phyloP scores from a whole-genome alignment of 768 basidiomycete species.

The Cyclocybe aegerita region DNA sequence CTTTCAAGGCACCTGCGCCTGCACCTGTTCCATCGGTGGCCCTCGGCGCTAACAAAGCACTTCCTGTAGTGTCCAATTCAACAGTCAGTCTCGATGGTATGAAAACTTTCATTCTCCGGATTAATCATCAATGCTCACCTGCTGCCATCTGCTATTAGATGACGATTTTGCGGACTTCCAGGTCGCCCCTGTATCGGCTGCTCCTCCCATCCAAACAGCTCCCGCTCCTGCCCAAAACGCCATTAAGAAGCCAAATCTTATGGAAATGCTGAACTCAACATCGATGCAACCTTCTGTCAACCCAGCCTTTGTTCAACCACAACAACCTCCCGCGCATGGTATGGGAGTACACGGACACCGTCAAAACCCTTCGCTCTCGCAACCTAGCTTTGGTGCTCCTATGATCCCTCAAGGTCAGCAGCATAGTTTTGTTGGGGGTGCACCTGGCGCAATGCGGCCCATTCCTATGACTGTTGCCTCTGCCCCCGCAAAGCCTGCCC shows the following conservation, averaged over 20 bases:
- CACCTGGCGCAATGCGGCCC: too few relatives aligned
- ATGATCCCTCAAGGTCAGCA: slow-evolving; percentile 19
- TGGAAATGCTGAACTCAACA: slow-evolving; percentile 46
- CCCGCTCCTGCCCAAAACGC: slow-evolving; percentile 21
- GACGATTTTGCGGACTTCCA: slow-evolving; percentile 91
- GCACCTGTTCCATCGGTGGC: slow-evolving; percentile 32
- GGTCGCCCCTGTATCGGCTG: slow-evolving; percentile 56
- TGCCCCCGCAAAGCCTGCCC: slow-evolving; percentile 26
- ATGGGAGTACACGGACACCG: slow-evolving; percentile 32
- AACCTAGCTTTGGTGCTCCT: slow-evolving; percentile 26
- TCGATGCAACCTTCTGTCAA: slow-evolving; percentile 28
- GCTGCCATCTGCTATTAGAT: slow-evolving; percentile 37
- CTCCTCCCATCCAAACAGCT: slow-evolving; percentile 33
- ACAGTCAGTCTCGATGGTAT: slow-evolving; percentile 41
- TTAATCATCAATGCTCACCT: neutral
- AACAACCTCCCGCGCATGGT: slow-evolving; percentile 22
- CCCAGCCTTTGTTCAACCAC: slow-evolving; percentile 27
- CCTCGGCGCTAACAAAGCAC: slow-evolving; percentile 45
- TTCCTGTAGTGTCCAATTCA: slow-evolving; percentile 44
- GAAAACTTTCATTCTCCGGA: slow-evolving; percentile 3
- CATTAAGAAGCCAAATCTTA: slow-evolving; percentile 37
- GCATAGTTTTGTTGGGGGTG: slow-evolving; percentile 6
- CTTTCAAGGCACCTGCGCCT: slow-evolving; percentile 31
- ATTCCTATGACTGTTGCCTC: slow-evolving; percentile 1
- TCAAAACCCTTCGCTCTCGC: slow-evolving; percentile 32